Percentiles rank a stretch among this genome's conserved stretches.
Conservation (phyloP, 495 filamentous ascomycete genomes). For the Aspergillus carlsbadensis region DNA sequence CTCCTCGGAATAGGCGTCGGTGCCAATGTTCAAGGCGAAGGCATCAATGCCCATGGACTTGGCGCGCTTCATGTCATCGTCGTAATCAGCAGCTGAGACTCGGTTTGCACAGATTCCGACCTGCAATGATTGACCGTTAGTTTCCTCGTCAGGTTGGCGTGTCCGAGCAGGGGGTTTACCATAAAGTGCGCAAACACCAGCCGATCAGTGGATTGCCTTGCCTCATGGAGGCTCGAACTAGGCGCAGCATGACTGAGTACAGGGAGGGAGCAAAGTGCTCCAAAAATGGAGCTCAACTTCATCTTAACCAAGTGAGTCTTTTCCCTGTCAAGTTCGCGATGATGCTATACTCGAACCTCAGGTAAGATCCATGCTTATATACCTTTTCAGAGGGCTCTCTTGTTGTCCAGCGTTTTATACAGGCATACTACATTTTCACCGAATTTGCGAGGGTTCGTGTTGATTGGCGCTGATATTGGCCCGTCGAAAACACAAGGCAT, state of each 20-base stretch:
- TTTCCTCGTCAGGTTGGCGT: neutral
- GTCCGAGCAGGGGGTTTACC: constrained; percentile 29
- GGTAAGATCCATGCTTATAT: too few species aligned
- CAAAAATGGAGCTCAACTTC: neutral
- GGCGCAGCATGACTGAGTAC: neutral
- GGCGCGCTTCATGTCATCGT: constrained; percentile 57
- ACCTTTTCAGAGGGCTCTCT: too few species aligned
- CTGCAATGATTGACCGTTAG: constrained; percentile 25
- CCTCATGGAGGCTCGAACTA: neutral
- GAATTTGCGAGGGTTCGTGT: too few species aligned
- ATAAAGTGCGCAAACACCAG: constrained; percentile 63
- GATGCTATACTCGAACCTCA: too few species aligned
- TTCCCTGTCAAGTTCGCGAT: too few species aligned
- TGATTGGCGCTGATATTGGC: neutral
- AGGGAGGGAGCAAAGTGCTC: neutral
- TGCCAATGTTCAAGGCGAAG: constrained; percentile 60
- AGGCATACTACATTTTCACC: too few species aligned
- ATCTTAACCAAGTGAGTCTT: neutral
- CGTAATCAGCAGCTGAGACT: constrained; percentile 48
- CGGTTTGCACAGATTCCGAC: constrained; percentile 54
- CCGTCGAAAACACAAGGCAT: neutral
- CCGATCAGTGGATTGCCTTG: neutral
- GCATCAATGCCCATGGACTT: constrained; percentile 59
- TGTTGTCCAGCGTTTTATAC: too few species aligned
- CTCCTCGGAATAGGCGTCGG: constrained; percentile 50